A percentile compares a stretch with the other conserved stretches of the same genome.
Conservation (phyloP, 805 yeast genomes). For the Suhomyces kilbournensis region DNA sequence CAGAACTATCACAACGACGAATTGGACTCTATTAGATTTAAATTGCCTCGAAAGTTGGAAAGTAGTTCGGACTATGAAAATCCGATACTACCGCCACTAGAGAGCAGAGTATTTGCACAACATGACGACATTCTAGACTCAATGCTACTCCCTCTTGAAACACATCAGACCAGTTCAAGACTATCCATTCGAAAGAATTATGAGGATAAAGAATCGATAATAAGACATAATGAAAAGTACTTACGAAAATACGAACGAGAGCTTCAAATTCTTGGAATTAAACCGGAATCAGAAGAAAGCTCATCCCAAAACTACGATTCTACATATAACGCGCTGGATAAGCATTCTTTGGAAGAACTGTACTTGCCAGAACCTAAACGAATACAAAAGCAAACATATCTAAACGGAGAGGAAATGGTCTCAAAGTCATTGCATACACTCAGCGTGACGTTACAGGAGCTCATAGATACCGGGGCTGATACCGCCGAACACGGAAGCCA, state of each 20-base stretch:
- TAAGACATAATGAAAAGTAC: slow-evolving; percentile 18
- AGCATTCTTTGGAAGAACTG: neutral
- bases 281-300: neutral
- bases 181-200: slow-evolving; percentile 23
- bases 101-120: neutral
- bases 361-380: slow-evolving; percentile 1
- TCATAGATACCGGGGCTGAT: slow-evolving; percentile 2
- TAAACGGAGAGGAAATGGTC: slow-evolving; percentile 3
- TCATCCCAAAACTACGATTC: neutral
- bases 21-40: slow-evolving; percentile 31
- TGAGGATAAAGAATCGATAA: slow-evolving; percentile 10
- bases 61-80: neutral
- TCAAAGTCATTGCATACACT: slow-evolving; percentile 2
- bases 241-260: slow-evolving; percentile 16
- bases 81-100: neutral
- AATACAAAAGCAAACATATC: slow-evolving; percentile 7
- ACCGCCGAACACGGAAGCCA: slow-evolving; percentile 20
- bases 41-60: slow-evolving; percentile 5
- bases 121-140: neutral
- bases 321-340: neutral
- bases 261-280: slow-evolving; percentile 8
- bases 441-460: slow-evolving; percentile 1
- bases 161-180: slow-evolving; percentile 8
- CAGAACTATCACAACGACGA: slow-evolving; percentile 20
- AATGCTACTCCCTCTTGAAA: neutral